Evolutionary conservation across 192 early-diverging fungal species (phyloP), one percentile per base, ranked within the genome.

Genomic region (Podila clonocystis): DNA sequence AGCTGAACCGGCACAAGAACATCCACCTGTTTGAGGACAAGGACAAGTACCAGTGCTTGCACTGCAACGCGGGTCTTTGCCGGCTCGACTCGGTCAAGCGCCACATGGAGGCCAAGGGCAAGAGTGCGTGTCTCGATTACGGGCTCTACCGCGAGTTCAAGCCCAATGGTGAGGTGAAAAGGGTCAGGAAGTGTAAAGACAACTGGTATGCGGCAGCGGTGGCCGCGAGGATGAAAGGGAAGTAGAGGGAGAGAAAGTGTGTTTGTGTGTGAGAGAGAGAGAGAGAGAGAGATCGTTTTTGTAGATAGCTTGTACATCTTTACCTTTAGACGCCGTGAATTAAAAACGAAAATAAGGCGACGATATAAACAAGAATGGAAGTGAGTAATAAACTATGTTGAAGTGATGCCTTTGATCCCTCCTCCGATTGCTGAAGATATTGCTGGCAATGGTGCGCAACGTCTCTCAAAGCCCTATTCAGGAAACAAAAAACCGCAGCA

Each of bases 91-190:
- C 77, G 3, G 77, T 80, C 12, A 80, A 80, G 67, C 50, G 77
- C 29, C 77, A 80, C 24, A 80, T 80, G 77, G 71, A 80, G 58
- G 77, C 77, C 20, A 80, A 80, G 71, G 77, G 77, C n/a, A 80
- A 80, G 48, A 38, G 30, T 5, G 77, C 66, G 30, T 80, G 77
- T 61, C 41, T 80, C 9, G 63, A 50, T 28, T 67, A 45, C 24
- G 77, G 77, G 1, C 24, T 73, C 28, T 80, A 80, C 24, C 60
- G 72, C 24, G 77, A 80, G 58, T 80, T 80, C 34, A 12, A 26
- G 15, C 62, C 72, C 22, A 60, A 64, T 30, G 77, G 77, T 7
- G 70, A 73, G 24, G 49, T 69, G 17, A n/a, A 59, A 0, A 45
- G 45, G 8, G 30, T 69, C 34, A 50, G 67, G 9, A 31, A 68